Evolutionary conservation across 257 asterid species (phyloP).

Genomic region (Thymus mandschuricus): DNA sequence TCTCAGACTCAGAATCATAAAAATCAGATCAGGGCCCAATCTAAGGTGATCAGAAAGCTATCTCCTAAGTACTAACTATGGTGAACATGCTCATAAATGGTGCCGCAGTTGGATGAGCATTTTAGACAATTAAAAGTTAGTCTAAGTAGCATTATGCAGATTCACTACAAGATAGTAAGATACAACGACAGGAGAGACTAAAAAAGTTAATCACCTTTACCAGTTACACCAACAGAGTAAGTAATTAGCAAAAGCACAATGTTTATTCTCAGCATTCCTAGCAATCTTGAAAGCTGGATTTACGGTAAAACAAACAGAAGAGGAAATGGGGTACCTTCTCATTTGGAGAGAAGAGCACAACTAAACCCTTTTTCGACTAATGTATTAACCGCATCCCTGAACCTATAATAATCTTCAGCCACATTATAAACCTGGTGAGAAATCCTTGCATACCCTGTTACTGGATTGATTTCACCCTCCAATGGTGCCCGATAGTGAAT

Average conservation of each 20-base stretch:
- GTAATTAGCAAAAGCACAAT: neutral
- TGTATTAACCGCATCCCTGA: conserved; percentile 75
- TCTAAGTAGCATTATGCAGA: neutral
- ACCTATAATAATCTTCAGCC: conserved; percentile 62
- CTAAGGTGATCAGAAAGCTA: neutral
- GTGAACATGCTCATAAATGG: neutral
- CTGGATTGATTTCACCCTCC: conserved; percentile 50
- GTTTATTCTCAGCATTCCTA: neutral
- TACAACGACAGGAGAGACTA: conserved; percentile 16
- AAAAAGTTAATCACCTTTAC: neutral
- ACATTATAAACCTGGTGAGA: conserved; percentile 90
- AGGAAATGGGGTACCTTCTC: conserved; percentile 36
- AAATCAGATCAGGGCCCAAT: neutral
- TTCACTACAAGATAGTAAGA: conserved; percentile 5
- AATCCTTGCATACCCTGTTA: conserved; percentile 85
- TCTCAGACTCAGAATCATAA: neutral
- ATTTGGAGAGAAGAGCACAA: conserved; percentile 46
- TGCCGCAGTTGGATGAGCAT: neutral
- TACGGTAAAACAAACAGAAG: neutral
- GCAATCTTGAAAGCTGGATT: conserved; percentile 25
- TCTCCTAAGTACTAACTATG: neutral
- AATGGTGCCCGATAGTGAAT: conserved; percentile 57
- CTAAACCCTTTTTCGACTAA: conserved; percentile 61
- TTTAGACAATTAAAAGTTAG: neutral
- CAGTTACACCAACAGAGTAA: neutral